Base-by-base conservation (phyloP, 2,329 filamentous ascomycete species). In the Stromatinia cepivora region DNA sequence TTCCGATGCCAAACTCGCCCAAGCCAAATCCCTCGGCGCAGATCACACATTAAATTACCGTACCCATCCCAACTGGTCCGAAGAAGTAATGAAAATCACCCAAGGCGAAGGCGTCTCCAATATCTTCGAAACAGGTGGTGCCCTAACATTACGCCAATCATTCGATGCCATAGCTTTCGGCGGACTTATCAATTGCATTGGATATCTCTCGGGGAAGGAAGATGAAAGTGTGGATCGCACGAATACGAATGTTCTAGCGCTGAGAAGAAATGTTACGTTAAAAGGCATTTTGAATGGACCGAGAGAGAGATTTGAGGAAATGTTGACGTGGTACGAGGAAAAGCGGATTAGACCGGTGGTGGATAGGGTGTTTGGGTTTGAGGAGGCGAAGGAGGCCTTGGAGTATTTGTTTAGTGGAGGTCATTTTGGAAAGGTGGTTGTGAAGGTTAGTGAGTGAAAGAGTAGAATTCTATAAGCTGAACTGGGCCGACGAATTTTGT, bases 281-380 rank as follows among this genome's bases (percentile, higher is more conserved):
- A 82, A 82, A 74, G 82, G 89, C 0, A 84, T 90, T 9, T 74
- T 90, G 39, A 90, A 90, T 76, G 89, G 88, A 0, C 87, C 88
- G 0, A 83, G 82, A 68, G 81, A 83, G 61, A 77, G 81, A 54
- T 83, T 87, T 69, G 83, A 85, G 77, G 85, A 87, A 78, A 86
- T 87, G 84, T 72, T 83, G 50, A 69, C 59, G 45, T 83, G 84
- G 58, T 84, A 85, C 71, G 79, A 81, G 70, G 75, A 78, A 59
- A 79, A 83, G 69, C 65, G 76, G 71, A 83, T 86, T 53, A 79
- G 76, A 63, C 84, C 84, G 4, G 81, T 86, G 0, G 79, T 87
- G 52, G 81, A 83, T 73, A 79, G 77, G 72, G 79, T 81, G 4
- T 86, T 86, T 73, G 74, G 64, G 28, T 83, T 87, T 73, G 81